Evolutionary conservation across 2,329 filamentous ascomycete species (phyloP), one percentile per base, ranked within the genome.

Genomic region (Talaromyces piceae): DNA sequence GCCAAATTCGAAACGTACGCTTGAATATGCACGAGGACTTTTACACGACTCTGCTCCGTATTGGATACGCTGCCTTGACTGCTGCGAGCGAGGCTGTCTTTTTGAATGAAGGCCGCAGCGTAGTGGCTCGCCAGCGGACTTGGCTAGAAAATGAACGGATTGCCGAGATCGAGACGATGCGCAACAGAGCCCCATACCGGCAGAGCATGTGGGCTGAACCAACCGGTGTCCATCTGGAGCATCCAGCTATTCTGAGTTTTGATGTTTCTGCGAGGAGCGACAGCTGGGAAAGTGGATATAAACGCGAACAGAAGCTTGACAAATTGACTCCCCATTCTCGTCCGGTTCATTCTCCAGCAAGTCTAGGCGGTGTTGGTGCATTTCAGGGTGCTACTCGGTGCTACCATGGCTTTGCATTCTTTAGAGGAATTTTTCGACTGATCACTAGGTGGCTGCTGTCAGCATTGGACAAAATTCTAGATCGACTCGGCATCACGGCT

Each of bases 51-150:
- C 75, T 97, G 4, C 77, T 97, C 3, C 84, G 91, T 54, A 82
- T 89, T 30, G 93, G 93, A 0, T 96, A 96, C 63, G 84, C 84
- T 9, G 84, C 91, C 11, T 82, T 97, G 54, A 95, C 89, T 0
- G 91, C 94, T 67, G 93, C 93, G 0, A 95, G 89, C 60, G 91
- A 97, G 68, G 91, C 91, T 3, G 93, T 97, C 0, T 97, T 95
- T 63, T 75, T 98, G 9, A 95, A 96, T 55, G 91, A 97, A 67
- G 91, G 91, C 43, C 81, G 81, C 37, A 78, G 78, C 1, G 82
- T 97, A 47, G 84, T 81, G 54, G 74, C 95, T 2, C 83, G 83
- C 57, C 75, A 79, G 30, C 84, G 84, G 70, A 96, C 93, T 0
- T 98, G 93, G 91, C 74, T 97, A 3, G 93, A 98, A 64, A 87